A percentile compares a stretch with the other conserved stretches of the same genome.
These are phyloP conservation scores for Pythium biforme DNA, from an alignment of 352 stramenopile species.

Conservation along the genomic window DNA sequence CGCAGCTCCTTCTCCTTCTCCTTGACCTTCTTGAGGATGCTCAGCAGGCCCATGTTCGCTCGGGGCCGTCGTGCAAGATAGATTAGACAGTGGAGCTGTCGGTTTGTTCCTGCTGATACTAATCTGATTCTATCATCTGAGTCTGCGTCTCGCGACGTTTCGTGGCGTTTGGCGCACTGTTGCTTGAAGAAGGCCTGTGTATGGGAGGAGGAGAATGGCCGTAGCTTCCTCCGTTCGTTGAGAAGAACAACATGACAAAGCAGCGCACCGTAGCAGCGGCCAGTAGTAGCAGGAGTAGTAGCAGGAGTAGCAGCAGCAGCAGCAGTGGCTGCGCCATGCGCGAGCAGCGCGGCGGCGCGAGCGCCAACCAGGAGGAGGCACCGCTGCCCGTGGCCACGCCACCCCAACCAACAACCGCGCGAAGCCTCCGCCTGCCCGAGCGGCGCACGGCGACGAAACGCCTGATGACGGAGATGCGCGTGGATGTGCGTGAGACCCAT, in stretches of 20 bases:
- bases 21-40: constrained; percentile 97
- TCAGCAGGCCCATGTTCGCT: constrained; percentile 84
- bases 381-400: too few relatives aligned
- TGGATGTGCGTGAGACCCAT: constrained; percentile 26
- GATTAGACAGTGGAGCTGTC: background rate
- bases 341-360: constrained; percentile 1
- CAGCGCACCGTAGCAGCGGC: background rate
- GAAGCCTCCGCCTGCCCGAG: background rate
- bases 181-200: background rate
- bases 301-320: background rate
- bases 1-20: constrained; percentile 99
- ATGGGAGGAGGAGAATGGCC: background rate
- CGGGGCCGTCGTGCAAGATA: too few relatives aligned
- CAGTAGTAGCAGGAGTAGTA: background rate
- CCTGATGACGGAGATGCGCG: constrained; percentile 45
- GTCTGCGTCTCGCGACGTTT: constrained; percentile 23
- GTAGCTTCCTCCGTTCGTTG: background rate
- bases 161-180: background rate
- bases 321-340: background rate
- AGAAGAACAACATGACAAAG: constrained; percentile 10
- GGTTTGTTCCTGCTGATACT: constrained; percentile 6
- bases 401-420: too few relatives aligned
- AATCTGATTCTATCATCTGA: constrained; percentile 17
- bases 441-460: constrained; percentile 36
- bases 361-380: constrained; percentile 26